phyloP scores from a whole-genome alignment of 495 filamentous ascomycete species.

The Aspergillus asperescens region DNA sequence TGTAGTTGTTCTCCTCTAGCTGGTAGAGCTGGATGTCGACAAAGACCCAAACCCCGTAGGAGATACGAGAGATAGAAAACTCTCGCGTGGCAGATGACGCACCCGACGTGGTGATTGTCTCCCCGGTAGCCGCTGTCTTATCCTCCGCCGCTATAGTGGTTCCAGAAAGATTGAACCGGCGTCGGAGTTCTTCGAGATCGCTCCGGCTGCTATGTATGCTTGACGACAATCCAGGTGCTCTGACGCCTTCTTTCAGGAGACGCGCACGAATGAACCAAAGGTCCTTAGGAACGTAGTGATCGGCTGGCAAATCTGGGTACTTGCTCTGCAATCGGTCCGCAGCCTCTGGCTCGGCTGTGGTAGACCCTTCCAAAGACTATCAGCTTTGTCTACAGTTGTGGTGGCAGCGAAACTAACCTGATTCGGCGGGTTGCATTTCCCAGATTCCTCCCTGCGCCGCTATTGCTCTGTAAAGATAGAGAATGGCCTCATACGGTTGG shows the following conservation, averaged over 20 bases:
- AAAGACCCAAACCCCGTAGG: constrained; percentile 61
- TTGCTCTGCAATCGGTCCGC: constrained; percentile 40
- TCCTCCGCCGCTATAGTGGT: constrained; percentile 34
- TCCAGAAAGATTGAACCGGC: constrained; percentile 44
- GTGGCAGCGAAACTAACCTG: constrained; percentile 24
- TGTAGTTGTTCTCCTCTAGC: constrained; percentile 86
- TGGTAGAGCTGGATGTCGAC: constrained; percentile 96
- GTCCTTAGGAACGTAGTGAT: constrained; percentile 81
- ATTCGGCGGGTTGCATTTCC: constrained; percentile 49
- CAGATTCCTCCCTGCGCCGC: constrained; percentile 82
- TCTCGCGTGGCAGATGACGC: constrained; percentile 41
- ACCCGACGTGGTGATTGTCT: constrained; percentile 29
- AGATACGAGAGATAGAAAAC: constrained; percentile 30
- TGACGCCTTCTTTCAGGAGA: constrained; percentile 69
- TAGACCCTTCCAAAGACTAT: constrained; percentile 1
- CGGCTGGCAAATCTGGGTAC: constrained; percentile 44
- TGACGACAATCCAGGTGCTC: constrained; percentile 45
- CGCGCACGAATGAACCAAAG: constrained; percentile 94
- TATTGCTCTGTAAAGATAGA: constrained; percentile 89
- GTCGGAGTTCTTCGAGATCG: constrained; percentile 49
- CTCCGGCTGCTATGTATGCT: constrained; percentile 54
- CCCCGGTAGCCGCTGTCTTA: constrained; percentile 23
- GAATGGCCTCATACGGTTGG: constrained; percentile 84
- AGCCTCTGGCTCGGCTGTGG: constrained; percentile 20
- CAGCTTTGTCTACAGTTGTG: not conserved